Evolutionary conservation across 176 grass and related monocot species (phyloP), one percentile per base, ranked within the genome.

Genomic region (Oryza glumipatula): DNA sequence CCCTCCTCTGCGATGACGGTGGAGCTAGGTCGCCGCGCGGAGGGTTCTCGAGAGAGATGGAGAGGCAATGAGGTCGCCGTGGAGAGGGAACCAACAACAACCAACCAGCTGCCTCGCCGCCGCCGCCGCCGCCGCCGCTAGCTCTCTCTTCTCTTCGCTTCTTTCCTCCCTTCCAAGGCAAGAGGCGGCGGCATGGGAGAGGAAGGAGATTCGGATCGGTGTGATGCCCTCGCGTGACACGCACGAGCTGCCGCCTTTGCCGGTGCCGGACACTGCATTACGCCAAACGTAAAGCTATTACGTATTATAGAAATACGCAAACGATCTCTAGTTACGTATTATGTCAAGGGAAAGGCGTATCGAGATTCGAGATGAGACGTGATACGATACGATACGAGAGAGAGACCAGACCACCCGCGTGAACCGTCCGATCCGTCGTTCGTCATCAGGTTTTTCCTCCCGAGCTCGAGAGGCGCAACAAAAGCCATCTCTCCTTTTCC

Each of bases 141-240:
- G 68, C 54, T 39, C 75, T 58, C 68, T 38, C 47, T 43, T 26
- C 41, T 66, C 56, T 86, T 39, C 12, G 33, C 45, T 73, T 73
- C 76, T 84, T 83, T 74, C 68, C 80, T 73, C 73, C 68, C 58
- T 67, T 78, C 73, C 83, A 90, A 90, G 83, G 48, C 68, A 82
- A 58, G 70, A 54, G 82, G 82, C 77, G 73, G 75, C 79, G 78
- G 76, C 32, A 39, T 61, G 30, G 30, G 30, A 32, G 30, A 23
- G 22, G 45, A 58, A 58, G 54, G 15, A 48, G 48, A 43, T 64
- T 36, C 39, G 15, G 2, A 61, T 9, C 1, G 21, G 17, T 10
- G 17, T 22, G 58, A 63, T 23, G 66, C 61, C 43, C 17, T 56
- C 65, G 23, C 54, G 60, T 72, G 80, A 70, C 39, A 11, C 21